Evolutionary conservation across 768 basidiomycete species (phyloP).

Genomic region (Ramaria rubella): DNA sequence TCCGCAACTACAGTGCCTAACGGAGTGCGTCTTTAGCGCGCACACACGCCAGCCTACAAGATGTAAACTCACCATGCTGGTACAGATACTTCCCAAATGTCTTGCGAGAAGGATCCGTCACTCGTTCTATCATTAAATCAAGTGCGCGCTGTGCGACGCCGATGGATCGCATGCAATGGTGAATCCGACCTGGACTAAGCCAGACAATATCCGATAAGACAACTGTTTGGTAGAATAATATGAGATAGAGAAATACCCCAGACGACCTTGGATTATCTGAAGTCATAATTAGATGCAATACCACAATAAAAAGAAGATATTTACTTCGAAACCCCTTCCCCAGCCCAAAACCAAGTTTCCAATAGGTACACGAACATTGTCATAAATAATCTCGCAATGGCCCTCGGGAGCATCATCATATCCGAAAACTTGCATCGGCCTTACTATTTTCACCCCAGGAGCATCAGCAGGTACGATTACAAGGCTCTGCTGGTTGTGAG

Average conservation of each 20-base stretch:
- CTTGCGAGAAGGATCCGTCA: constrained; percentile 85
- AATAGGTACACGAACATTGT: constrained; percentile 86
- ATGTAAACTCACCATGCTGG: constrained; percentile 65
- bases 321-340: constrained; percentile 90
- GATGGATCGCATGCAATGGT: constrained; percentile 97
- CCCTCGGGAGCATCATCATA: constrained; percentile 96
- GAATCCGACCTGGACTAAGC: constrained; percentile 86
- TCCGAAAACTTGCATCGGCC: constrained; percentile 92
- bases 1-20: constrained; percentile 83
- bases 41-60: too few relatives aligned
- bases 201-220: not conserved
- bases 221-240: not conserved
- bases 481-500: constrained; percentile 84
- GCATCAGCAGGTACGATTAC: constrained; percentile 88
- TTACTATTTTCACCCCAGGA: constrained; percentile 80
- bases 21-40: too few relatives aligned
- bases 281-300: not conserved
- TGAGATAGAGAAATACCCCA: constrained; percentile 77
- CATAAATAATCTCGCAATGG: constrained; percentile 92
- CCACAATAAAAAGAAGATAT: constrained; percentile 2
- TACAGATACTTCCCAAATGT: constrained; percentile 91
- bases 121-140: constrained; percentile 82
- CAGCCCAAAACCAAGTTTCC: constrained; percentile 83
- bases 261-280: constrained; percentile 89
- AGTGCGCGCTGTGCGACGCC: constrained; percentile 81